A percentile compares a stretch with the other conserved stretches of the same genome.
Evolutionary conservation across 768 basidiomycete species (phyloP).

Genomic region (Psilocybe subaeruginosa): DNA sequence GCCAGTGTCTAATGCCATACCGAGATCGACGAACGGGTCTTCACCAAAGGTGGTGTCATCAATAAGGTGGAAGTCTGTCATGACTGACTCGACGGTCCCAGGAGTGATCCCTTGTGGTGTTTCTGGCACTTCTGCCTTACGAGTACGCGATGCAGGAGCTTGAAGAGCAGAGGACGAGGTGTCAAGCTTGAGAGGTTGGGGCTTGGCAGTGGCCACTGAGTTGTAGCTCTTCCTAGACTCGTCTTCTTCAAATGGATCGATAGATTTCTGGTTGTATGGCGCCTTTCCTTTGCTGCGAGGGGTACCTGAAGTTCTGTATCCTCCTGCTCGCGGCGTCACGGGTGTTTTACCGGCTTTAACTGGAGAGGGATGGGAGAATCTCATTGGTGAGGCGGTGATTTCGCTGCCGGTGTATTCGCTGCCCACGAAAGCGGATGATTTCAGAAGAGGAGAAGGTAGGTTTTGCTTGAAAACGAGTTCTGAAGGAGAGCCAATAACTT

Average conservation of each 20-base stretch:
- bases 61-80: slow-evolving; percentile 5
- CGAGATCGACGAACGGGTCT: slow-evolving; percentile 21
- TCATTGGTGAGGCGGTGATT: background rate
- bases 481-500: slow-evolving; percentile 22
- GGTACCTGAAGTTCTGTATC: slow-evolving; percentile 4
- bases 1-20: slow-evolving; percentile 20
- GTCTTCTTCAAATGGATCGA: slow-evolving; percentile 15
- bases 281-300: slow-evolving; percentile 1
- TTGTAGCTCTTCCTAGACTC: slow-evolving; percentile 3
- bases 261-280: slow-evolving; percentile 6
- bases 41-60: background rate
- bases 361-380: slow-evolving; percentile 1
- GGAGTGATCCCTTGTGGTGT: slow-evolving; percentile 17
- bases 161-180: background rate
- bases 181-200: background rate
- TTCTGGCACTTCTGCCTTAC: slow-evolving; percentile 1
- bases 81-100: slow-evolving; percentile 12
- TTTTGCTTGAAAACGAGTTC: slow-evolving; percentile 12
- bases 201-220: background rate
- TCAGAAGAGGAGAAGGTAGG: background rate
- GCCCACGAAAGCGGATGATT: background rate
- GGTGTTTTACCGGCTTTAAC: slow-evolving; percentile 8
- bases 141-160: background rate
- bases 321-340: slow-evolving; percentile 2
- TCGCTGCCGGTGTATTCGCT: background rate